Base-by-base conservation (phyloP, 2,329 filamentous ascomycete species). In the Hypoxylon sp. region DNA sequence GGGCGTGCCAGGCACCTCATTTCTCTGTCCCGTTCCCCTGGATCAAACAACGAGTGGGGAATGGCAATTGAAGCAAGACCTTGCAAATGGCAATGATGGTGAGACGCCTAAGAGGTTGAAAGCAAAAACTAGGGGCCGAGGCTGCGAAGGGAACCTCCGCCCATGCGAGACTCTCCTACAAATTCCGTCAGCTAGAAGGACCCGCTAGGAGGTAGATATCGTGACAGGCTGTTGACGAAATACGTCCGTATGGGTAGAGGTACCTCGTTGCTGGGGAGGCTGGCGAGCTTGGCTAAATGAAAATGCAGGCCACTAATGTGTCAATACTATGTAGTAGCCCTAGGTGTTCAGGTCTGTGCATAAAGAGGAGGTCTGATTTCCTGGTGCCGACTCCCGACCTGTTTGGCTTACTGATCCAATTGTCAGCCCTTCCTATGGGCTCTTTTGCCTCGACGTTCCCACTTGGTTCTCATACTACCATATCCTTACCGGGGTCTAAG, bases 401-500 rank as follows among this genome's bases (percentile, higher is more conserved):
- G 37, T 42, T 47, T 53, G 51, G 54, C 60, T 54, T 62, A 67
- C 42, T 19, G 42, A 56, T 51, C 31, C n/a, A 50, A 29, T 37
- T 54, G 55, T 57, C 50, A 67, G 60, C 60, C 65, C 24, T 65
- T 35, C 35, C n/a, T 27, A 46, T 42, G 51, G 46, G 48, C 24
- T 53, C 11, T 62, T 57, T 21, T 31, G 52, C 56, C 60, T 48
- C 58, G 52, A 60, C 48, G 61, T 62, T 65, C 54, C 66, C 58
- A 66, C 62, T 60, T 69, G n/a, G 58, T 56, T 21, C 31, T 32
- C 21, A 19, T 29, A 17, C 53, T 48, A 60, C 55, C 17, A 15
- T 44, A 48, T 35, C 62, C 32, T 52, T 31, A 24, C 35, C 47
- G 32, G 53, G 11, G 57, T 15, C 65, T 70, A 65, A 65, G 10